Evolutionary conservation across 2,329 filamentous ascomycete species (phyloP).

Genomic region (Talaromyces pinophilus): DNA sequence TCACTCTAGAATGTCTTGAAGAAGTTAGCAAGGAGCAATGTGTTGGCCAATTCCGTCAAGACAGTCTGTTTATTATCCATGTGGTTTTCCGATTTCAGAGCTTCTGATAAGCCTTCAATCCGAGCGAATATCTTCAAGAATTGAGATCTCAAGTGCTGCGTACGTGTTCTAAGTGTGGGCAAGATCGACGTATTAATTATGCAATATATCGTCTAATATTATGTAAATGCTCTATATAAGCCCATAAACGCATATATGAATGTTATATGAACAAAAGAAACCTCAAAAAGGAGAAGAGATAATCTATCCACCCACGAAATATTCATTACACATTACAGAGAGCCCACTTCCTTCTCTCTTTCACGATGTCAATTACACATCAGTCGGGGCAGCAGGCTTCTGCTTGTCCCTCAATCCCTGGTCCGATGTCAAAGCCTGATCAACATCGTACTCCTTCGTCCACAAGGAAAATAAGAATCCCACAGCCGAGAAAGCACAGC

Average conservation of each 20-base stretch:
- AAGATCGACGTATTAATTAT: background rate
- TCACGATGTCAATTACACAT: background rate
- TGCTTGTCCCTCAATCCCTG: constrained; percentile 29
- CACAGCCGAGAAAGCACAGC: constrained; percentile 55
- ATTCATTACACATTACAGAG: background rate
- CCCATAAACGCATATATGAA: background rate
- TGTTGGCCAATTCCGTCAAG: too few species aligned
- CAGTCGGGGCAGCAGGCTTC: constrained; percentile 6
- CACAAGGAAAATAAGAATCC: constrained; percentile 56
- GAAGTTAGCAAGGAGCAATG: too few species aligned
- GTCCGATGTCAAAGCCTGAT: constrained; percentile 37
- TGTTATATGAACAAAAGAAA: background rate
- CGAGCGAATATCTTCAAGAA: background rate
- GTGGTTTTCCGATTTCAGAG: too few species aligned
- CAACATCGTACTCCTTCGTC: constrained; percentile 53
- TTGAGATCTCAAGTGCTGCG: background rate
- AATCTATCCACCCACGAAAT: background rate
- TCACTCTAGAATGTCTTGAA: too few species aligned
- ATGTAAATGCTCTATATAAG: background rate
- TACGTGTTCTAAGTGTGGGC: background rate
- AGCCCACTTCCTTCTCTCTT: background rate
- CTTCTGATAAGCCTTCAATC: too few species aligned
- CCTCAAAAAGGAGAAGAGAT: background rate
- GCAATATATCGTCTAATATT: background rate
- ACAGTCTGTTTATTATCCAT: too few species aligned